Evolutionary conservation across 441 rosid genomes (phyloP), one percentile per base, ranked within the genome.

Genomic region (Adansonia rubrostipa): DNA sequence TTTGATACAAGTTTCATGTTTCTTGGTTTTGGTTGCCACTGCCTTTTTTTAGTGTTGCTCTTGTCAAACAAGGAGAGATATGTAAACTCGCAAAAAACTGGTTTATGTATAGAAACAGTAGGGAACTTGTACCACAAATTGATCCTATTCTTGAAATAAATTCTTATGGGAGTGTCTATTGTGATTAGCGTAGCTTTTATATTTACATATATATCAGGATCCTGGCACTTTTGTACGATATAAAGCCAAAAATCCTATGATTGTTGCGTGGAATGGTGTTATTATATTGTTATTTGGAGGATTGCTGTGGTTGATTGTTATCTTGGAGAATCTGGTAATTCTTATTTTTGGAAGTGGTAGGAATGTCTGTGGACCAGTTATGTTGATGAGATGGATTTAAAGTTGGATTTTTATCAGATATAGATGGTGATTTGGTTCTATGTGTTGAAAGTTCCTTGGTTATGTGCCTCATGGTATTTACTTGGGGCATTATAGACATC

Each of bases 1-100:
- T 86, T 90, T 88, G 89, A 91, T 84, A 92, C 94, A 82, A 87
- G 89, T 91, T 82, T 84, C 84, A 69, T 77, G 89, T 90, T 86
- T 92, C 87, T 89, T 89, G 86, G 87, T 87, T 87, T 87, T 88
- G 88, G 92, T 90, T 88, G 85, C 82, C 56, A 81, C 81, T 83
- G 67, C 81, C 80, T 79, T 85, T 81, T 86, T 82, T 65, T 82
- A 68, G 6, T 92, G 86, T 85, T 79, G 76, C 70, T 83, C 88
- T 77, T 83, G 83, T 82, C 91, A 87, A 86, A 85, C 88, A 80
- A 85, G 93, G 88, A 84, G 92, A 85, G 88, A 74, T 82, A 74
- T 88, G 85, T 87, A 88, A 82, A 88, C 82, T 74, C 84, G 81
- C 83, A 85, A 85, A 84, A 83, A 87, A 82, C 81, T 81, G 81